Base-by-base conservation (phyloP, 495 filamentous ascomycete genomes). In the Aspergillus bridgeri region DNA sequence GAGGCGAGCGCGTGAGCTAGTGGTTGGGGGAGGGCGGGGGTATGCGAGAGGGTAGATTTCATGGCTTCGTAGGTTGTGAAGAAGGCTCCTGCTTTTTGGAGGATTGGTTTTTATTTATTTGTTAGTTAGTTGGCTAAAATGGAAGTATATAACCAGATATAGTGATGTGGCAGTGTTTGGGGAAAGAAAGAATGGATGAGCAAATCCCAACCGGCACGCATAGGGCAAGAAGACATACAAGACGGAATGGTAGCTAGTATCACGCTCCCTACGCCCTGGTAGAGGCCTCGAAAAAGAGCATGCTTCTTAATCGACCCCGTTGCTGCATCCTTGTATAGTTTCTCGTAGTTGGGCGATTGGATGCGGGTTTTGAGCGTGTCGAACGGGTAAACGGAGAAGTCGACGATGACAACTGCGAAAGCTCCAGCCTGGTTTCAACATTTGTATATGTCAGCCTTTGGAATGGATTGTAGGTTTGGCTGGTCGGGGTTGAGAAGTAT, bases 191-290 rank as follows among this genome's bases (percentile, higher is more conserved):
- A n/a, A n/a, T n/a, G n/a, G n/a, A n/a, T n/a, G n/a, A n/a, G n/a
- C n/a, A n/a, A n/a, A n/a, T n/a, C n/a, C n/a, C n/a, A n/a, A n/a
- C n/a, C n/a, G n/a, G n/a, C n/a, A n/a, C n/a, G n/a, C n/a, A n/a
- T n/a, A n/a, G n/a, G n/a, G n/a, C n/a, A n/a, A n/a, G n/a, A n/a
- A n/a, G n/a, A 72, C 78, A 59, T 65, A 89, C 89, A 91, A 27
- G 91, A 89, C 5, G 92, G 92, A 22, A 96, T 79, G 0, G 92
- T 96, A 8, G 90, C 86, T n/a, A 96, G 69, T 5, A 96, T 85
- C 2, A 96, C 88, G 65, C 89, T 92, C 51, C 91, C 90, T 7
- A 96, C 82, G 5, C 92, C 92, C 71, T 96, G 92, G 63, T 96
- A 96, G 15, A 96, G 62, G 0, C 92, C 92, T 5, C 80, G 77